Evolutionary conservation across 1,139 yeast species (phyloP).

Genomic region (Saccharomyces pastorianus): DNA sequence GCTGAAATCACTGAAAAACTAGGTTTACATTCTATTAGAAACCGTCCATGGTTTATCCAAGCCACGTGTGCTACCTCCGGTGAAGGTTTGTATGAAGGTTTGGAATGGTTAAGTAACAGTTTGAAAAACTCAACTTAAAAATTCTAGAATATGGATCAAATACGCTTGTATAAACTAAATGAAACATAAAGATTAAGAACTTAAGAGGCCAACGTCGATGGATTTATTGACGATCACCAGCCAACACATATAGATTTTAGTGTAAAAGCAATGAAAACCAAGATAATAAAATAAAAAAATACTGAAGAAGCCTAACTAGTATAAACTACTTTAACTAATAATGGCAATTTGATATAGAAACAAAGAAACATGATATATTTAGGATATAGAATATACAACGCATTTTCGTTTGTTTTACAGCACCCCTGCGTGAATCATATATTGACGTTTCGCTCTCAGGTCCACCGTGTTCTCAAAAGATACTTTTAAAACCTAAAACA

Average conservation of each 20-base stretch:
- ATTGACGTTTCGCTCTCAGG: neutral
- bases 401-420: neutral
- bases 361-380: neutral
- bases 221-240: neutral
- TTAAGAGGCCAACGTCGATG: neutral
- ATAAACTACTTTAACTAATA: neutral
- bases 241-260: neutral
- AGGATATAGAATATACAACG: neutral
- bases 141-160: neutral
- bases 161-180: neutral
- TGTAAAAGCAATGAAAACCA: neutral
- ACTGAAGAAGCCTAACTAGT: neutral
- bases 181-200: neutral
- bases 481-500: neutral
- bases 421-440: neutral
- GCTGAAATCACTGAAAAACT: slow-evolving; percentile 81
- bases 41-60: slow-evolving; percentile 86
- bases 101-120: slow-evolving; percentile 84
- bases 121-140: slow-evolving; percentile 49
- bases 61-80: slow-evolving; percentile 88
- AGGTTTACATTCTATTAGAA: slow-evolving; percentile 76
- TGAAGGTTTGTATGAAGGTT: slow-evolving; percentile 84
- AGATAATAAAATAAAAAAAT: neutral
- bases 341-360: neutral
- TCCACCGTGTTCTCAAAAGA: neutral